Conservation (phyloP, 805 yeast species). For the Candida nanaspora region DNA sequence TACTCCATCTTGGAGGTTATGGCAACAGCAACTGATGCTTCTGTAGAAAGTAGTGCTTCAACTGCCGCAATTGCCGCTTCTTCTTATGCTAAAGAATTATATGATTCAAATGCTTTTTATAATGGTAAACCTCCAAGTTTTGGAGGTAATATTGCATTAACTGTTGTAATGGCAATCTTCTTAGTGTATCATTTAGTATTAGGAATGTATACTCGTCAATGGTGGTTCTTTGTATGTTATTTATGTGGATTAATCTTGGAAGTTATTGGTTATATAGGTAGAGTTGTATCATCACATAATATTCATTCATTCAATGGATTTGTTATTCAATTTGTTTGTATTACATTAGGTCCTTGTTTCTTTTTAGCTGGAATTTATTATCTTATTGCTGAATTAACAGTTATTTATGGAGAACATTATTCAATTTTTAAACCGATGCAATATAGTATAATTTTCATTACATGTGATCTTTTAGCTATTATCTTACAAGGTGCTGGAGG, state of each 20-base stretch:
- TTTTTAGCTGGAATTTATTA: constrained; percentile 80
- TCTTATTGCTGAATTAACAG: constrained; percentile 57
- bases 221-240: constrained; percentile 61
- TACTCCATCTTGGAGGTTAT: constrained; percentile 13
- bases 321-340: constrained; percentile 56
- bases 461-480: constrained; percentile 58
- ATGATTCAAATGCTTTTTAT: constrained; percentile 17
- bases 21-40: constrained; percentile 19
- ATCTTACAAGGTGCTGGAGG: constrained; percentile 74
- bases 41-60: constrained; percentile 7
- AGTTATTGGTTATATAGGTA: constrained; percentile 59
- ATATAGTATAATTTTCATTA: constrained; percentile 58
- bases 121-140: constrained; percentile 41
- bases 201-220: constrained; percentile 42
- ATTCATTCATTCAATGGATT: constrained; percentile 31
- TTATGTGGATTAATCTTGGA: constrained; percentile 52
- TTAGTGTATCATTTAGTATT: constrained; percentile 33
- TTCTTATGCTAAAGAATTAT: constrained; percentile 10
- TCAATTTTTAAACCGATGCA: constrained; percentile 49
- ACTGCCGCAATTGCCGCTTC: constrained; percentile 18
- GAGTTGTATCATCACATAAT: constrained; percentile 40
- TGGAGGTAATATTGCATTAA: constrained; percentile 53
- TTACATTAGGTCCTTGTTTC: constrained; percentile 79
- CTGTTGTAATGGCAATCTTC: constrained; percentile 46
- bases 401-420: constrained; percentile 49